Base-by-base conservation (phyloP, 768 basidiomycete species). In the Dioszegia crocea region DNA sequence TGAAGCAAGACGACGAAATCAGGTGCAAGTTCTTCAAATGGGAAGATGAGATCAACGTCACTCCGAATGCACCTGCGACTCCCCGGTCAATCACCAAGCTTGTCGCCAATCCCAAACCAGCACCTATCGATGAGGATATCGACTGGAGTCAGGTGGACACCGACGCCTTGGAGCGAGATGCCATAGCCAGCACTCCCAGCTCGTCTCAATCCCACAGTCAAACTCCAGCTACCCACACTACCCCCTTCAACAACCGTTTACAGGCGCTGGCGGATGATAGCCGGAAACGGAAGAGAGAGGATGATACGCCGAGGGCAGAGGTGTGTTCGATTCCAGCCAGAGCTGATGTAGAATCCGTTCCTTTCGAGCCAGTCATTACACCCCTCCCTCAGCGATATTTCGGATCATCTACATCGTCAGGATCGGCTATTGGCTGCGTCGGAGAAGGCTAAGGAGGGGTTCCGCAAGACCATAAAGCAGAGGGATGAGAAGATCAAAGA, bases 11-110 rank as follows among this genome's bases (percentile, higher is more conserved):
- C 26, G 71, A 73, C 60, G 64, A 68, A 1, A 40, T 44, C 3
- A 55, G 63, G 55, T 73, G 71, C 53, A 69, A 68, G 47, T 73
- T 67, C 64, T 73, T 73, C 63, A 59, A 64, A 65, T 73, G 71
- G 71, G 65, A 54, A 14, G 71, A 73, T 56, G 68, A 73, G 57
- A 16, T 68, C 2, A 29, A 59, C 9, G 21, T 19, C 40, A 21
- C 8, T 19, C 5, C 9, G 9, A 43, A 43, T n/a, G 19, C 29
- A 44, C 27, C 56, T 2, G 33, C 47, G 51, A 43, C 45, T 1
- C 45, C 29, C n/a, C 36, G 23, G 23, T 23, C 50, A 21, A 33
- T 26, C 14, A 36, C 29, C 17, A 27, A 30, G 9, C 14, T 21
- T 46, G 21, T 27, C 12, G 30, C 21, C 31, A 26, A 2, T 26